Conservation (phyloP, 768 basidiomycete genomes). For the Fomitopsis pulvina region DNA sequence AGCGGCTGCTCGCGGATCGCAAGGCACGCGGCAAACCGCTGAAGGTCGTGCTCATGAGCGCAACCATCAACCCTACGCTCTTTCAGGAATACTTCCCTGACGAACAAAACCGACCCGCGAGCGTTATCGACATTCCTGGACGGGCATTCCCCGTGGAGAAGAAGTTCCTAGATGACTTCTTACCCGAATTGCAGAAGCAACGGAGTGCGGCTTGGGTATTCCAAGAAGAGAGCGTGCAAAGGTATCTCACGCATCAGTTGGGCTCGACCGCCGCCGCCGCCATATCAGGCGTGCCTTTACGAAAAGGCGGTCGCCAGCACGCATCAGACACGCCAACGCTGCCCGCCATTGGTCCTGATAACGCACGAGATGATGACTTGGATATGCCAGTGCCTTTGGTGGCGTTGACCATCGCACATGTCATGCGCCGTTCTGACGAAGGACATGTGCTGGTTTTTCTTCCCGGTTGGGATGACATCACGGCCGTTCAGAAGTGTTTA, state of each 20-base stretch:
- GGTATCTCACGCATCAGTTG: slow-evolving; percentile 69
- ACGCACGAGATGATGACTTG: slow-evolving; percentile 44
- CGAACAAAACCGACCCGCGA: slow-evolving; percentile 49
- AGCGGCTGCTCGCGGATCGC: slow-evolving; percentile 72
- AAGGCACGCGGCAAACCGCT: slow-evolving; percentile 62
- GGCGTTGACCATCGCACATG: slow-evolving; percentile 74
- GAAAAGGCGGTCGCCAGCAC: slow-evolving; percentile 6
- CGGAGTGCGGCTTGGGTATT: slow-evolving; percentile 56
- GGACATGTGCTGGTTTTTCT: slow-evolving; percentile 90
- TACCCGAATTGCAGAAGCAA: slow-evolving; percentile 40
- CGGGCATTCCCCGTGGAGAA: slow-evolving; percentile 86
- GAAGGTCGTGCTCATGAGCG: slow-evolving; percentile 92
- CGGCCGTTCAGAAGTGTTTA: slow-evolving; percentile 60
- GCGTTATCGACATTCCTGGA: slow-evolving; percentile 80
- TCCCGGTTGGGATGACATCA: slow-evolving; percentile 92
- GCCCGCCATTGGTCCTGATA: slow-evolving; percentile 18
- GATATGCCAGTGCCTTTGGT: slow-evolving; percentile 80
- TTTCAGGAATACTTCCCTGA: slow-evolving; percentile 87
- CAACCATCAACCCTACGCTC: slow-evolving; percentile 85
- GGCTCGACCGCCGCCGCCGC: slow-evolving; percentile 24
- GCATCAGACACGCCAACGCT: slow-evolving; percentile 6
- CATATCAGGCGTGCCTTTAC: slow-evolving; percentile 7
- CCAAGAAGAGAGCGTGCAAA: slow-evolving; percentile 57
- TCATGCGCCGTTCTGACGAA: slow-evolving; percentile 63
- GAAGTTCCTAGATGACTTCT: slow-evolving; percentile 73